Evolutionary conservation across 495 filamentous ascomycete genomes (phyloP), one percentile per base, ranked within the genome.

Genomic region (Lichina pygmaea): DNA sequence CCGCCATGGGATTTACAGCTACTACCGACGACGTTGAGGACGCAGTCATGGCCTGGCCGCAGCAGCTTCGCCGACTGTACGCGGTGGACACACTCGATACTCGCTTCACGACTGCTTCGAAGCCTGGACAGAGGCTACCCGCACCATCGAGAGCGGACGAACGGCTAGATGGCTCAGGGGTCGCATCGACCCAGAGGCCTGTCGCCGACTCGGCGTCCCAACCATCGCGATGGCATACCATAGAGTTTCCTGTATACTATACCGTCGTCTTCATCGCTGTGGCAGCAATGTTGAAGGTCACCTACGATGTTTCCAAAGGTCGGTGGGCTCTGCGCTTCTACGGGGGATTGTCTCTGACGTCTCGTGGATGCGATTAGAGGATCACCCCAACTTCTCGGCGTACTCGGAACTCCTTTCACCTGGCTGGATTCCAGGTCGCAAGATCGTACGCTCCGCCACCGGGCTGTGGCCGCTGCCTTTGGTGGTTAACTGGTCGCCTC

Each of bases 341-440:
- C 13, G 17, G n/a, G 6, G 15, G 32, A 13, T 34, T 43, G 13
- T 17, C 8, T n/a, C 37, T 44, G n/a, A 30, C 17, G 9, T 15
- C 55, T 24, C 4, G 24, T 24, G 24, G 24, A 24, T 24, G 24
- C 24, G 24, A 24, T 24, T 24, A 93, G 85, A 80, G 44, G 76
- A 70, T 36, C 73, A 93, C 60, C 81, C 85, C 6, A 72, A 78
- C 47, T 95, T 91, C 56, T 50, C 65, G 34, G 81, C 72, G 50
- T 95, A 77, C 55, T 65, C 77, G 48, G 59, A 63, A 42, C 59
- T 77, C 1, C 70, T 99, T 13, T 77, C 72, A 0, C 66, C 72
- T 8, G 91, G 89, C 46, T 99, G 89, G 89, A 82, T 99, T 46
- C 77, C 77, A n/a, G 89, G 89, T 12, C 81, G 86, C 43, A 83